Evolutionary conservation across 2,329 filamentous ascomycete genomes (phyloP).

Genomic region (Berkeleyomyces basicola): DNA sequence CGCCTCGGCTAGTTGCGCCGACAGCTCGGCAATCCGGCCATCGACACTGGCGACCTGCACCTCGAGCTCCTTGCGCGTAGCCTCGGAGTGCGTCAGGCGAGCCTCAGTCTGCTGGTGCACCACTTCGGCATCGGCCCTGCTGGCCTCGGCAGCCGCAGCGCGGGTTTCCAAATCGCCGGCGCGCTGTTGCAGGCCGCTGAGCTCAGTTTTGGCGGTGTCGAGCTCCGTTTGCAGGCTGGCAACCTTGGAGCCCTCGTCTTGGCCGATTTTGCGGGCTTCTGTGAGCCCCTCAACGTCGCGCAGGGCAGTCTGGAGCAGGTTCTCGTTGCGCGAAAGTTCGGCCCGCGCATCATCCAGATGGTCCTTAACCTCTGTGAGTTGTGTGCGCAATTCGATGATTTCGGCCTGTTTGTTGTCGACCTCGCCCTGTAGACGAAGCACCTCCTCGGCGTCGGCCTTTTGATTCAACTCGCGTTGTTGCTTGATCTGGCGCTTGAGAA

Average conservation of each 20-base stretch:
- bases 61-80: conserved; percentile 13
- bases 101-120: conserved; percentile 12
- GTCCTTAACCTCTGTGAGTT: conserved; percentile 14
- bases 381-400: conserved; percentile 12
- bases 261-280: conserved; percentile 13
- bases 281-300: conserved; percentile 15
- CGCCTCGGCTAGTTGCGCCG: conserved; percentile 21
- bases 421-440: conserved; percentile 20
- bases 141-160: conserved; percentile 11
- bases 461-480: conserved; percentile 87
- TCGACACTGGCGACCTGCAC: conserved; percentile 17
- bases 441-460: conserved; percentile 61
- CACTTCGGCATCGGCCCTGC: conserved; percentile 12
- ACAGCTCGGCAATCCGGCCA: conserved; percentile 23
- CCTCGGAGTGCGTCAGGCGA: conserved; percentile 10
- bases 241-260: conserved; percentile 15
- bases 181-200: conserved; percentile 26
- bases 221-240: conserved; percentile 26
- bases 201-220: conserved; percentile 22
- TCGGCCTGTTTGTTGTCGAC: conserved; percentile 14
- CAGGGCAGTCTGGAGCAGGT: conserved; percentile 18
- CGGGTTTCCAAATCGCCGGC: conserved; percentile 13
- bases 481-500: conserved; percentile 81
- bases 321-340: conserved; percentile 17
- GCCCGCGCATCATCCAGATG: conserved; percentile 13